Base-by-base conservation (phyloP, 2,329 filamentous ascomycete genomes). In the Westerdykella ornata region DNA sequence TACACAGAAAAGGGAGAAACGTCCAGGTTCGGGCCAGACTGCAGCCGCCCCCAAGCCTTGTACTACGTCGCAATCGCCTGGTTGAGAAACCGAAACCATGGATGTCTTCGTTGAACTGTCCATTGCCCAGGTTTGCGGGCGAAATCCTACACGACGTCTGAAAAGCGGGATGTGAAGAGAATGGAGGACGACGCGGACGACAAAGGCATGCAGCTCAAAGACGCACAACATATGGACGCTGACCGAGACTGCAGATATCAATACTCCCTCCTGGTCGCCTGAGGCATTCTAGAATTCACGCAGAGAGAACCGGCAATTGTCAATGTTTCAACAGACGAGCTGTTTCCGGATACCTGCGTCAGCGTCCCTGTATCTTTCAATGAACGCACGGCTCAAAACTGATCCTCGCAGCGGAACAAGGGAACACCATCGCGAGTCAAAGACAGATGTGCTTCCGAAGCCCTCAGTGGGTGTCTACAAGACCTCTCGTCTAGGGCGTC, bases 251-350 rank as follows among this genome's bases (percentile, higher is more conserved):
- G 16, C 48, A 54, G 52, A 42, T 44, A 54, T 54, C 4, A 4
- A 26, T 26, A 26, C 22, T 26, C 22, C 8, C 7, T 26, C 22
- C 7, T 26, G 22, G 7, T 26, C 22, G 12, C 12, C 22, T 26
- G 22, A 26, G 22, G 8, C 22, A 26, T 26, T 26, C 22, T 26
- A 26, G 22, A 11, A 26, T 26, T 26, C 4, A 7, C 22, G 22
- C 22, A 4, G 22, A 11, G 22, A 26, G 8, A 26, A 9, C 22
- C 22, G 22, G 22, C 22, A 4, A 50, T 42, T 43, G 39, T 46
- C 38, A 42, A 43, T 41, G 53, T 57, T 58, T 61, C 53, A 55
- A 48, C 39, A 52, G 42, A 42, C 50, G 50, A 52, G 35, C 40
- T 32, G 22, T 40, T 35, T 35, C 35, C 47, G 54, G 52, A 48